These are phyloP conservation scores for Myriosclerotinia scirpicola DNA, from an alignment of 2,329 filamentous ascomycete genomes.

Conservation along the genomic window DNA sequence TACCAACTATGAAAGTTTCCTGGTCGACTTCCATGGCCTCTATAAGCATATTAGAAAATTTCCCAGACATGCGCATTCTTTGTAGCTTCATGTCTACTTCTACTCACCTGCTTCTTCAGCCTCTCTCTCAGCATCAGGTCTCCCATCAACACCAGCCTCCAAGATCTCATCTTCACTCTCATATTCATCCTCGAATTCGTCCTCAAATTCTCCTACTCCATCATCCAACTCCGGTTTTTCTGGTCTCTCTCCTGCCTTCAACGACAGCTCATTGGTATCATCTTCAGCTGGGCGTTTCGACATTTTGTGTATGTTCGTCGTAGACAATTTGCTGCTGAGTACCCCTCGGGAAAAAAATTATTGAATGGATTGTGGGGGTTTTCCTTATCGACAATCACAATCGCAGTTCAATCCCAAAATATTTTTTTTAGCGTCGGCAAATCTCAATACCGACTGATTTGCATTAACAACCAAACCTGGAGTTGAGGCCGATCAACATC, in stretches of 20 bases:
- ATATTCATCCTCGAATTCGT: conserved; percentile 90
- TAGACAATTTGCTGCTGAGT: background rate
- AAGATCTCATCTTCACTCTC: conserved; percentile 91
- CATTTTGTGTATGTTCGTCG: conserved; percentile 45
- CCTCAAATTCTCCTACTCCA: conserved; percentile 82
- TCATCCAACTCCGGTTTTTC: conserved; percentile 60
- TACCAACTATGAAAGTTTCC: conserved; percentile 91
- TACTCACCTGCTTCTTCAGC: conserved; percentile 74
- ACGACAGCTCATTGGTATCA: conserved; percentile 49
- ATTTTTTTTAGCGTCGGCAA: conserved; percentile 24
- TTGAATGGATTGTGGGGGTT: conserved; percentile 23
- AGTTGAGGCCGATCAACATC: conserved; percentile 10
- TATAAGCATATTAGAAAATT: conserved; percentile 39
- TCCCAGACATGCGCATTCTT: conserved; percentile 6
- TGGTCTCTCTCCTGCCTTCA: conserved; percentile 62
- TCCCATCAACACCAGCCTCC: conserved; percentile 89
- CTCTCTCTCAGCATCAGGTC: conserved; percentile 89
- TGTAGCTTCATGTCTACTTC: background rate
- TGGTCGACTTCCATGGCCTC: conserved; percentile 92
- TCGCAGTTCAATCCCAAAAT: conserved; percentile 19
- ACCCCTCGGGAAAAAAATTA: conserved; percentile 23
- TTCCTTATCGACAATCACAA: conserved; percentile 32
- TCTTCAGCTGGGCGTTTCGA: conserved; percentile 58
- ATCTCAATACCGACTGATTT: conserved; percentile 2
- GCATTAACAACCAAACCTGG: conserved; percentile 14